Evolutionary conservation across 345 rosid genomes (phyloP), one percentile per base, ranked within the genome.

Genomic region (Brassica nigra): DNA sequence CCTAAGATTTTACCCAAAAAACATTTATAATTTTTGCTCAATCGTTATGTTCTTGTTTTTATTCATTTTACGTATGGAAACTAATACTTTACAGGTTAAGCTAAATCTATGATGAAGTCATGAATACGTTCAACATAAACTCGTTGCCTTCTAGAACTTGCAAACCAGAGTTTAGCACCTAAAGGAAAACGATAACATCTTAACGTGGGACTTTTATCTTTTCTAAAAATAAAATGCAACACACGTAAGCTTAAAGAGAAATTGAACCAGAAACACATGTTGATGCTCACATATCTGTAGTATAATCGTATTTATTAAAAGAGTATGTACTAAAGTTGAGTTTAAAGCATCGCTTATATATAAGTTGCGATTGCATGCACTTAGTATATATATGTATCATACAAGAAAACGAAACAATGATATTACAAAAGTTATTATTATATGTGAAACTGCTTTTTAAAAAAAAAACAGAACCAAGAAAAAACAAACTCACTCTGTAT

Each of bases 401-500:
- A 54, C 36, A 54, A 65, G 44, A 75, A 75, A 65, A 70, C 64
- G 36, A 54, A 52, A 47, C 18, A 70, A 10, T 69, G 18, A 69
- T 49, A 27, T 23, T 39, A 77, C 30, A 69, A 69, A 23, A 69
- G 23, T 61, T 33, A 28, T 77, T 47, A 70, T 68, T 20, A 27
- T 69, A 70, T 4, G 11, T 64, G 55, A 16, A 70, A 70, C 23
- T 62, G 31, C 27, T 15, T 33, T 34, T 10, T 10, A 4, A 47
- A 12, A 44, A 1, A 47, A 18, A 77, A 63, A 64, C 27, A 28
- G 8, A 71, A 27, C 54, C 70, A 70, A 1, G 27, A 23, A 78
- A 77, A 54, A 11, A 49, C 76, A 70, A 63, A 63, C 71, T 27
- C 66, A 71, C 70, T 63, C 39, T 47, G 70, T 70, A 23, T 23